Conservation (phyloP, 1,284 basidiomycete genomes). For the Cryptococcus sp. region DNA sequence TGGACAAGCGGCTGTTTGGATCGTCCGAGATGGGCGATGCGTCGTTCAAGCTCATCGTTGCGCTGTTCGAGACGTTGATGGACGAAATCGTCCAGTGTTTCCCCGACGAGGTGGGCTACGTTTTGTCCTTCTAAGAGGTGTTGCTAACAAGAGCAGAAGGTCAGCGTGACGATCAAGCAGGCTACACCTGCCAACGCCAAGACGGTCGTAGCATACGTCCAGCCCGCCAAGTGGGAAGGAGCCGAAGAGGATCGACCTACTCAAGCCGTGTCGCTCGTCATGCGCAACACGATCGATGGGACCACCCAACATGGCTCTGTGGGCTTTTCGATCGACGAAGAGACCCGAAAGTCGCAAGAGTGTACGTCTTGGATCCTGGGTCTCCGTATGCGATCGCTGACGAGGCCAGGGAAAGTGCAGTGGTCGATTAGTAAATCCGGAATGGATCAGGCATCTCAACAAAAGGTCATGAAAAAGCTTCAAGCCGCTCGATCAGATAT, state of each 20-base stretch:
- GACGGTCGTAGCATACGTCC: slow-evolving; percentile 59
- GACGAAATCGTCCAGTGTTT: slow-evolving; percentile 60
- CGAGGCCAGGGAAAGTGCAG: slow-evolving; percentile 34
- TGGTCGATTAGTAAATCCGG: slow-evolving; percentile 24
- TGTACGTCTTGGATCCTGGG: slow-evolving; percentile 19
- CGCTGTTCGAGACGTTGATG: slow-evolving; percentile 65
- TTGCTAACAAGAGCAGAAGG: slow-evolving; percentile 8
- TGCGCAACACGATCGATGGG: slow-evolving; percentile 44
- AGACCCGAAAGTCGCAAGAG: slow-evolving; percentile 16
- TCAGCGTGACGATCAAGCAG: slow-evolving; percentile 50
- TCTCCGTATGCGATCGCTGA: background rate
- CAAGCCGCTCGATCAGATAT: slow-evolving; percentile 15
- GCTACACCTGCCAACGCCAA: slow-evolving; percentile 54
- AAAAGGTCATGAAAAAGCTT: slow-evolving; percentile 10
- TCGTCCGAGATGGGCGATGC: slow-evolving; percentile 58
- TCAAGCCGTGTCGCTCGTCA: slow-evolving; percentile 48
- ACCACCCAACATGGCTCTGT: slow-evolving; percentile 25
- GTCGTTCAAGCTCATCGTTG: slow-evolving; percentile 71
- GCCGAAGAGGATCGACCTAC: slow-evolving; percentile 42
- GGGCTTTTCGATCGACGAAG: slow-evolving; percentile 21
- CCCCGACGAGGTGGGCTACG: slow-evolving; percentile 57
- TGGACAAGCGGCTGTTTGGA: slow-evolving; percentile 79
- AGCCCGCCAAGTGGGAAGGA: slow-evolving; percentile 55
- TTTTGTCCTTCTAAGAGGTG: background rate
- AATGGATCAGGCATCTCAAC: slow-evolving; percentile 13